Evolutionary conservation across 495 filamentous ascomycete species (phyloP).

Genomic region (Talaromyces wortmannii): DNA sequence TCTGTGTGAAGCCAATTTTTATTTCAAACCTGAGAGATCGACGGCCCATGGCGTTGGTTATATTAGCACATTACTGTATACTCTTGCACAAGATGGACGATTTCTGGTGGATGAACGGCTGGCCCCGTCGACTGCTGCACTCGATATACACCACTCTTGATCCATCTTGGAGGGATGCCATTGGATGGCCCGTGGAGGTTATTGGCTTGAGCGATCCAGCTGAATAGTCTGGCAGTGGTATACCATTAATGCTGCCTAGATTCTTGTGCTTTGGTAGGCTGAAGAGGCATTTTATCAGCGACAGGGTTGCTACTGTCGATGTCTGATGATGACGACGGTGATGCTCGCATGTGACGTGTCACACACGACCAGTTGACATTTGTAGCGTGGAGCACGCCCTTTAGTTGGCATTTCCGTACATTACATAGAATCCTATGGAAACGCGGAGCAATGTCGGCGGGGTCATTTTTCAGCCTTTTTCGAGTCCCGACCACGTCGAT

Average conservation of each 20-base stretch:
- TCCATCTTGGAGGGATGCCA: conserved; percentile 1
- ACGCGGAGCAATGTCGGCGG: neutral
- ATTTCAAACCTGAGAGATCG: conserved; percentile 2
- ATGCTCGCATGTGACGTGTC: too few species aligned
- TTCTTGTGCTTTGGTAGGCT: too few species aligned
- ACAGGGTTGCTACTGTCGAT: too few species aligned
- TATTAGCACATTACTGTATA: conserved; percentile 33
- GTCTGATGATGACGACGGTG: too few species aligned
- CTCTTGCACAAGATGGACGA: conserved; percentile 28
- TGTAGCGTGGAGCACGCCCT: neutral
- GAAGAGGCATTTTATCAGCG: too few species aligned
- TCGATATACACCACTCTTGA: conserved; percentile 1
- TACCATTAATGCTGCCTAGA: too few species aligned
- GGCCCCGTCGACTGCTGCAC: conserved; percentile 14
- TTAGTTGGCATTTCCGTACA: neutral
- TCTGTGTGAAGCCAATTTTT: neutral
- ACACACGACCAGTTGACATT: too few species aligned
- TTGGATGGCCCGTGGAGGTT: conserved; percentile 2
- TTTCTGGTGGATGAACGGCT: conserved; percentile 32
- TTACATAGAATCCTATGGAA: neutral
- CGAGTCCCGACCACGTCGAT: too few species aligned
- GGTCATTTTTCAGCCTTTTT: too few species aligned
- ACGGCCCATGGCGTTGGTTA: conserved; percentile 25
- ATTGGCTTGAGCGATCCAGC: neutral
- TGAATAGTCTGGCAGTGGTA: neutral